Conservation (phyloP, 2,329 filamentous ascomycete genomes). For the Chalara sp. region DNA sequence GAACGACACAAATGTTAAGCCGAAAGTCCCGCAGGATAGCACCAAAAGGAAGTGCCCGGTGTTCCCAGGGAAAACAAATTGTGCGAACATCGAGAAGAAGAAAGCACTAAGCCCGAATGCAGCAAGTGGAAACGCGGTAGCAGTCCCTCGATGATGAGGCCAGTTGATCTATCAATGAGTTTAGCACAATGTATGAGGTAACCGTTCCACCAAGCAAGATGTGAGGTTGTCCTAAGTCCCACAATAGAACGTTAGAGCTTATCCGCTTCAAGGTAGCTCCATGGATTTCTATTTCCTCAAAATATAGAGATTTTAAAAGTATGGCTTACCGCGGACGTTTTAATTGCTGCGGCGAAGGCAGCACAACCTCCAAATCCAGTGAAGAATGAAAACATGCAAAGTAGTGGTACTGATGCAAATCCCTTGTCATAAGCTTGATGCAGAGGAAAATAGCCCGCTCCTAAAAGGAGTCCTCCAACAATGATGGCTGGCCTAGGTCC, state of each 20-base stretch:
- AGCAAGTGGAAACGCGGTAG: slow-evolving; percentile 86
- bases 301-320: too few species aligned
- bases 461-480: slow-evolving; percentile 65
- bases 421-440: slow-evolving; percentile 70
- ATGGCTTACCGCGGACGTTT: slow-evolving; percentile 61
- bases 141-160: slow-evolving; percentile 84
- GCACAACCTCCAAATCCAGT: slow-evolving; percentile 85
- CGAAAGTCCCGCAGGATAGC: slow-evolving; percentile 71
- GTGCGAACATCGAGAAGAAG: slow-evolving; percentile 82
- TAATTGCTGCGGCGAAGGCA: slow-evolving; percentile 84
- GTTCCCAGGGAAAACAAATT: slow-evolving; percentile 73
- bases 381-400: slow-evolving; percentile 81
- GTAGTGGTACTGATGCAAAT: slow-evolving; percentile 45
- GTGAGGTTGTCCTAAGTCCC: too few species aligned
- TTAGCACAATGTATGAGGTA: too few species aligned
- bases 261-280: too few species aligned
- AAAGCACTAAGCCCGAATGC: slow-evolving; percentile 94
- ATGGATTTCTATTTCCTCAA: too few species aligned
- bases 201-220: too few species aligned
- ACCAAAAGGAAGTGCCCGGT: slow-evolving; percentile 76
- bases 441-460: slow-evolving; percentile 78
- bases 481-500: slow-evolving; percentile 76
- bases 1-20: slow-evolving; percentile 68
- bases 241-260: too few species aligned
- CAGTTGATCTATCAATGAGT: slow-evolving; percentile 50